Percentiles rank a stretch among this genome's conserved stretches.
phyloP scores from a whole-genome alignment of 768 basidiomycete species.

The Kwoniella dendrophila region DNA sequence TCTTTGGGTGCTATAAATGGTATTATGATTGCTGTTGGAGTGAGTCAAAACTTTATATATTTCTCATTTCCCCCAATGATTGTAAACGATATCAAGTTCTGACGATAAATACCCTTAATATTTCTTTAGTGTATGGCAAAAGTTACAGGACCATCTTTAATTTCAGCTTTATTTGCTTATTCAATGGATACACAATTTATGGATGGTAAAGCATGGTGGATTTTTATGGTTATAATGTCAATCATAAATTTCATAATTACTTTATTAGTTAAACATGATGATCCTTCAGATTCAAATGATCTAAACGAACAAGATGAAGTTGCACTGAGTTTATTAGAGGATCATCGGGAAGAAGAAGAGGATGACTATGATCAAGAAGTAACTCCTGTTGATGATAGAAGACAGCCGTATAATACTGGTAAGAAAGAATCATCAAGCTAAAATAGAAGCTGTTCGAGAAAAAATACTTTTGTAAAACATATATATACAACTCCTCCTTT shows the following conservation, averaged over 20 bases:
- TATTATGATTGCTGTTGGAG: slow-evolving; percentile 46
- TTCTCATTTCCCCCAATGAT: neutral
- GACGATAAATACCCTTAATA: neutral
- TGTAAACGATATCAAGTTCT: too few relatives aligned
- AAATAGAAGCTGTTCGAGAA: neutral
- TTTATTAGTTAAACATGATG: slow-evolving; percentile 11
- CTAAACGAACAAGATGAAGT: neutral
- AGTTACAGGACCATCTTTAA: slow-evolving; percentile 51
- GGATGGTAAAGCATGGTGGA: slow-evolving; percentile 54
- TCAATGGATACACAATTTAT: slow-evolving; percentile 51
- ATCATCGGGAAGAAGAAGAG: slow-evolving; percentile 2
- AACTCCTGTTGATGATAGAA: slow-evolving; percentile 5
- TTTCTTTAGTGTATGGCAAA: slow-evolving; percentile 43
- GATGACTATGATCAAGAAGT: slow-evolving; percentile 2
- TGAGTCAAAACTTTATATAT: slow-evolving; percentile 24
- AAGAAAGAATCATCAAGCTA: neutral
- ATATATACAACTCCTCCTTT: too few relatives aligned
- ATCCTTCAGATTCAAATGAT: neutral
- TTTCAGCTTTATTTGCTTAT: slow-evolving; percentile 47
- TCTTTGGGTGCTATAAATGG: slow-evolving; percentile 54
- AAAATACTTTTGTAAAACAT: too few relatives aligned
- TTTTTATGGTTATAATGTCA: slow-evolving; percentile 52
- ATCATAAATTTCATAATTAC: slow-evolving; percentile 38
- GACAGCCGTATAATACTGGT: neutral
- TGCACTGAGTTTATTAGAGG: neutral